A percentile compares a stretch with the other conserved stretches of the same genome.
Conservation (phyloP, 208 protist genomes). For the Sergeia podlipaevii region DNA sequence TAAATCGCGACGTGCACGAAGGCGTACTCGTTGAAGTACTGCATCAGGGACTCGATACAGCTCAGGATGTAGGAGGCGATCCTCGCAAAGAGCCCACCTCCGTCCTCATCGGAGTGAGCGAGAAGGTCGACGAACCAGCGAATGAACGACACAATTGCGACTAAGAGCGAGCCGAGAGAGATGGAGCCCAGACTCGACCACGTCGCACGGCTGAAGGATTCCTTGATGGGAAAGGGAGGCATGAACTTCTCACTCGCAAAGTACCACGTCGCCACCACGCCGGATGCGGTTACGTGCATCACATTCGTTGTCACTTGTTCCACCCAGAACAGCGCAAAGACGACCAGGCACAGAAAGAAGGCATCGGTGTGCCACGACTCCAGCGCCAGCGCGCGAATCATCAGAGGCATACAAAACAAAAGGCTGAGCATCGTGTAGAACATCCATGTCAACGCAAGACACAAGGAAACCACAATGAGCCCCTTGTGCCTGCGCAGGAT, state of each 20-base stretch:
- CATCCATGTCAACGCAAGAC: slow-evolving; percentile 19
- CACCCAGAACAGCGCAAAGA: slow-evolving; percentile 65
- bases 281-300: slow-evolving; percentile 67
- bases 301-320: slow-evolving; percentile 53
- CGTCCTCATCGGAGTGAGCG: slow-evolving; percentile 12
- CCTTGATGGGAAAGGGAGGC: slow-evolving; percentile 42
- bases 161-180: slow-evolving; percentile 84
- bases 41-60: slow-evolving; percentile 53
- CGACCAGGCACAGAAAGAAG: slow-evolving; percentile 10
- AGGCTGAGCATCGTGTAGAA: slow-evolving; percentile 17
- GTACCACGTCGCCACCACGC: slow-evolving; percentile 86
- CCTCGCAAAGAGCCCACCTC: slow-evolving; percentile 36
- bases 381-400: slow-evolving; percentile 14
- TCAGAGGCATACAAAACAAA: slow-evolving; percentile 18
- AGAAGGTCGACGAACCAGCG: slow-evolving; percentile 40
- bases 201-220: slow-evolving; percentile 58
- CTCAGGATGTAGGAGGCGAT: slow-evolving; percentile 45
- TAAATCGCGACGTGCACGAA: slow-evolving; percentile 90
- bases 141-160: slow-evolving; percentile 61
- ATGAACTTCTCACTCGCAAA: slow-evolving; percentile 63
- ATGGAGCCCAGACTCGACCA: slow-evolving; percentile 86
- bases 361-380: neutral
- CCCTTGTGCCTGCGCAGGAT: slow-evolving; percentile 36
- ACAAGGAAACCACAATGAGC: slow-evolving; percentile 34
- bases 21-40: slow-evolving; percentile 89